These are phyloP conservation scores for Cyanidiococcus yangmingshanensis DNA, from an alignment of 23 red algal species.

Conservation along the genomic window DNA sequence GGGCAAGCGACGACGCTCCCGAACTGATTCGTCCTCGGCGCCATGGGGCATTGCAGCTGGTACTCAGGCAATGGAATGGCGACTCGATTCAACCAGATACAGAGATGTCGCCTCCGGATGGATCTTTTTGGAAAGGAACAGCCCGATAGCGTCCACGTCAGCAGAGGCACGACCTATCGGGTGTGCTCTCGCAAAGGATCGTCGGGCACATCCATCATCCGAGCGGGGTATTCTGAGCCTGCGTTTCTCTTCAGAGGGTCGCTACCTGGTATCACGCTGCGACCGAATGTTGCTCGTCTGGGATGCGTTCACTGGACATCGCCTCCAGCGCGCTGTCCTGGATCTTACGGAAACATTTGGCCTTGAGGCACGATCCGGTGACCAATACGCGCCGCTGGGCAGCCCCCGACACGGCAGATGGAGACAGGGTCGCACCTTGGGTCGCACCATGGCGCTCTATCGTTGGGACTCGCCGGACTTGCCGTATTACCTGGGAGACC, in stretches of 20 bases:
- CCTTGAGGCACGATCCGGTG: background rate
- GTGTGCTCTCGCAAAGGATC: background rate
- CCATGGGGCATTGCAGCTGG: background rate
- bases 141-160: no score
- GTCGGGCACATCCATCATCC: background rate
- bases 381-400: background rate
- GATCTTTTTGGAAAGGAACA: background rate
- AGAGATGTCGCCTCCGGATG: background rate
- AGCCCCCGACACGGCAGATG: background rate
- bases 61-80: background rate
- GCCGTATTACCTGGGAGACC: background rate
- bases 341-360: background rate
- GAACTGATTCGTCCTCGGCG: background rate
- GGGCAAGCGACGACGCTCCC: background rate
- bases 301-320: conserved; percentile 14
- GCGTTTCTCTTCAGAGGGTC: conserved; percentile 3
- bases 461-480: background rate
- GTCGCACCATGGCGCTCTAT: background rate
- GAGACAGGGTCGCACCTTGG: background rate
- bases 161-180: background rate
- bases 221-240: background rate
- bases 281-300: background rate
- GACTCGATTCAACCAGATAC: no score
- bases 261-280: conserved; percentile 9
- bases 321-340: background rate